Conservation (phyloP, 208 protist genomes). For the Acanthamoeba triangularis region DNA sequence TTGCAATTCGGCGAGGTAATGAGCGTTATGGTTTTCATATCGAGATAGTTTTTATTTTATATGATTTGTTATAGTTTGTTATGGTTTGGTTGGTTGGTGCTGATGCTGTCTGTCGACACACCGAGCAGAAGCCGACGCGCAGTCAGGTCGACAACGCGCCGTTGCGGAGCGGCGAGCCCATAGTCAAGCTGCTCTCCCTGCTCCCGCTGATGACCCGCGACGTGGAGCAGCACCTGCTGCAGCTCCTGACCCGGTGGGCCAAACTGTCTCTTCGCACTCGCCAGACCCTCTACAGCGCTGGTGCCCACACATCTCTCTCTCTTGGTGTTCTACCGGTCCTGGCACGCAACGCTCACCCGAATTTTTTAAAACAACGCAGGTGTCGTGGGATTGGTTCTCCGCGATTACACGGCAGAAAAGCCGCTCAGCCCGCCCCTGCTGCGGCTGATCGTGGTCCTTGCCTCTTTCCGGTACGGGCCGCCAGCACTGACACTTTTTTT, state of each 20-base stretch:
- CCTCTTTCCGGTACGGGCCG: neutral
- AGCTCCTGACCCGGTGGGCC: neutral
- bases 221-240: neutral
- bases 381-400: neutral
- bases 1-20: neutral
- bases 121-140: neutral
- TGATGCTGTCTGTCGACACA: neutral
- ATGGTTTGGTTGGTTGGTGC: neutral
- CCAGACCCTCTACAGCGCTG: neutral
- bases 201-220: neutral
- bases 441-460: neutral
- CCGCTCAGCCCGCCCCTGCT: neutral
- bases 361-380: neutral
- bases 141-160: neutral
- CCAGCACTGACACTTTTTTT: too few species aligned
- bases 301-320: neutral
- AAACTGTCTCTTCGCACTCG: conserved; percentile 9
- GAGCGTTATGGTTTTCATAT: neutral
- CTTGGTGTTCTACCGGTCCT: neutral
- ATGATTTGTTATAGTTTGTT: neutral
- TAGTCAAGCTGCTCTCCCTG: neutral
- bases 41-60: neutral
- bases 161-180: neutral
- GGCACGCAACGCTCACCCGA: too few species aligned
- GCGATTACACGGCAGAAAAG: neutral